These are phyloP conservation scores for Globisporangium acanthophoron DNA, from an alignment of 352 stramenopile genomes.

Conservation along the genomic window DNA sequence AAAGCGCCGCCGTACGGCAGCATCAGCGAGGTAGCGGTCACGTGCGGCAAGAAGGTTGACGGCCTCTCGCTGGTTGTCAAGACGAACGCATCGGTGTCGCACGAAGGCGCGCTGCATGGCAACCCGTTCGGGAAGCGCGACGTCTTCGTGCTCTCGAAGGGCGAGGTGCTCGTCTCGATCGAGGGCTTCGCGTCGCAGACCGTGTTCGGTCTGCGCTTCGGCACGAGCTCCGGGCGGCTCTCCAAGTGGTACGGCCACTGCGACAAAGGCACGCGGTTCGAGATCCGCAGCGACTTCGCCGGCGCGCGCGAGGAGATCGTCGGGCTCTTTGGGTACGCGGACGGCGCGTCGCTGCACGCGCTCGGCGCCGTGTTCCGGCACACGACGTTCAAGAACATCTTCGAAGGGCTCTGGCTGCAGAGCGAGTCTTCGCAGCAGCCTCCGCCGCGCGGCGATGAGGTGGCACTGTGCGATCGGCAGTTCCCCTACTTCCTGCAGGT, in stretches of 20 bases:
- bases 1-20: slow-evolving; percentile 58
- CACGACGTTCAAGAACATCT: slow-evolving; percentile 70
- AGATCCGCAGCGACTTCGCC: slow-evolving; percentile 45
- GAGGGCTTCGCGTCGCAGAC: slow-evolving; percentile 74
- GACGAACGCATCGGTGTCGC: slow-evolving; percentile 32
- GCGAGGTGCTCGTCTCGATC: slow-evolving; percentile 55
- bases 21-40: slow-evolving; percentile 55
- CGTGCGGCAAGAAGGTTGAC: slow-evolving; percentile 74
- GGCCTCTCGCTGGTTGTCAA: slow-evolving; percentile 58
- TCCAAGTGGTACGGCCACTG: slow-evolving; percentile 78
- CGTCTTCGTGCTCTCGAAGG: slow-evolving; percentile 40
- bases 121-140: slow-evolving; percentile 70
- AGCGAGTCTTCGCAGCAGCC: not conserved
- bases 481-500: slow-evolving; percentile 82
- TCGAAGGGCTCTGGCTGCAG: slow-evolving; percentile 74
- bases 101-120: slow-evolving; percentile 48
- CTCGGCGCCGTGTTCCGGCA: slow-evolving; percentile 56
- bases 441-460: not conserved
- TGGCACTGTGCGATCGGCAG: slow-evolving; percentile 52
- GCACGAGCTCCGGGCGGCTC: slow-evolving; percentile 40
- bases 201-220: slow-evolving; percentile 60
- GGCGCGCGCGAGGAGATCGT: slow-evolving; percentile 64
- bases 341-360: slow-evolving; percentile 57
- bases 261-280: slow-evolving; percentile 65
- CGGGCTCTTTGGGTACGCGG: slow-evolving; percentile 57